These are phyloP conservation scores for Exophiala dermatitidis DNA, from an alignment of 2,329 filamentous ascomycete genomes.

Conservation along the genomic window DNA sequence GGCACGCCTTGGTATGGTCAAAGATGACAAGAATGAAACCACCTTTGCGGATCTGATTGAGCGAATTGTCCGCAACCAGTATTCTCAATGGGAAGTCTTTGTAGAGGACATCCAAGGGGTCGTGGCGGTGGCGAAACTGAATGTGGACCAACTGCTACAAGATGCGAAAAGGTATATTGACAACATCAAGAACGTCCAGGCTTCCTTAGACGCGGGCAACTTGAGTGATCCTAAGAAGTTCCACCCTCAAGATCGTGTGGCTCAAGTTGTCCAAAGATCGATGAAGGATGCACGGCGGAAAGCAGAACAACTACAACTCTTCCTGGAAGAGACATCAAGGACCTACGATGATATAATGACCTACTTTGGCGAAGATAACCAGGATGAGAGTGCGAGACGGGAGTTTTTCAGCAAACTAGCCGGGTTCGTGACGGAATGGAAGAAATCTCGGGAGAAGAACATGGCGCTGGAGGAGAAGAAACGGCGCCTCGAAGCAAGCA, in stretches of 20 bases:
- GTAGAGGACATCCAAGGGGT: conserved; percentile 76
- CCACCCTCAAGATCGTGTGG: conserved; percentile 92
- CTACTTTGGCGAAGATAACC: conserved; percentile 90
- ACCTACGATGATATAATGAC: conserved; percentile 92
- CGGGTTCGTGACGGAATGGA: conserved; percentile 85
- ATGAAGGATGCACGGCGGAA: conserved; percentile 98
- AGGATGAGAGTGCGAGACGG: conserved; percentile 83
- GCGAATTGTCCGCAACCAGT: conserved; percentile 91
- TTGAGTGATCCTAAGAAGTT: conserved; percentile 95
- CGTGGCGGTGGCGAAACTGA: conserved; percentile 75
- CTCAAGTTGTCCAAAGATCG: conserved; percentile 77
- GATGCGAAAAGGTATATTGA: conserved; percentile 91
- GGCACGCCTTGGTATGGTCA: conserved; percentile 89
- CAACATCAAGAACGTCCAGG: conserved; percentile 89
- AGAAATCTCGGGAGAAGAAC: conserved; percentile 94
- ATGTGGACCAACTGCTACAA: conserved; percentile 79
- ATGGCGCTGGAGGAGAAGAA: conserved; percentile 70
- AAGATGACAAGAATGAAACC: conserved; percentile 97
- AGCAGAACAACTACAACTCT: conserved; percentile 89
- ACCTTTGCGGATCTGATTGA: conserved; percentile 94
- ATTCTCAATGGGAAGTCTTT: conserved; percentile 90
- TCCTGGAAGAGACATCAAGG: conserved; percentile 84
- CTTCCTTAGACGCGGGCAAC: conserved; percentile 85
- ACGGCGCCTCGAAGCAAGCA: conserved; percentile 78
- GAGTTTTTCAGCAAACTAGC: conserved; percentile 96